Conservation (phyloP, 1,139 yeast genomes). For the Debaryomyces sp. region DNA sequence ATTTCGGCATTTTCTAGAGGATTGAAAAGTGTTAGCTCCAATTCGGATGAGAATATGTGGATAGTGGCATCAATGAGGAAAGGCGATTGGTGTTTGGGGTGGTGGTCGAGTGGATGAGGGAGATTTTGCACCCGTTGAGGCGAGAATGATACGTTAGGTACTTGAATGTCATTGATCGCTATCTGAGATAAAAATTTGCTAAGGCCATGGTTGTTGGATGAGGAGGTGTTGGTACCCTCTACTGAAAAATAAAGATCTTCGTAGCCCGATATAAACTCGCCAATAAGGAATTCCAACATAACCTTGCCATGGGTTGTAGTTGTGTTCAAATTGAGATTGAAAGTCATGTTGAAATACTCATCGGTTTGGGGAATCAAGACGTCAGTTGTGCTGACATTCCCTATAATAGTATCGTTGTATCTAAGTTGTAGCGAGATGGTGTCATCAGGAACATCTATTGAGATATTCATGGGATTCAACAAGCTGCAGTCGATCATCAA, state of each 20-base stretch:
- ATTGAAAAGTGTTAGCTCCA: conserved; percentile 53
- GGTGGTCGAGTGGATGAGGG: neutral
- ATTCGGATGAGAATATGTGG: conserved; percentile 54
- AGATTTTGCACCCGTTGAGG: neutral
- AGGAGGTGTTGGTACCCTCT: neutral
- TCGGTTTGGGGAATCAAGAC: conserved; percentile 19
- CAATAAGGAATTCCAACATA: conserved; percentile 15
- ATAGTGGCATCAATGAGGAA: conserved; percentile 50
- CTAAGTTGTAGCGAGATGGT: conserved; percentile 18
- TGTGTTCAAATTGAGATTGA: conserved; percentile 15
- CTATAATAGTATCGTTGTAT: conserved; percentile 22
- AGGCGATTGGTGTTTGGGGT: conserved; percentile 5
- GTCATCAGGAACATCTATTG: conserved; percentile 25
- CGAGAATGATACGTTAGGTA: conserved; percentile 5
- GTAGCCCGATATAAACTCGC: conserved; percentile 27
- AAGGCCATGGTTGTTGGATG: neutral
- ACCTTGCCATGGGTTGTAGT: conserved; percentile 5
- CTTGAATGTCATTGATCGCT: neutral
- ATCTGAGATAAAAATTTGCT: neutral
- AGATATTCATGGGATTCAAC: conserved; percentile 36
- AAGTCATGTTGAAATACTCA: conserved; percentile 17
- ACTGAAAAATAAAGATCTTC: conserved; percentile 9
- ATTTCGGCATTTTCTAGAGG: conserved; percentile 51
- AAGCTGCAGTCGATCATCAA: conserved; percentile 37
- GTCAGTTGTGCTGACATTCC: conserved; percentile 16